These are phyloP conservation scores for Begonia loranthoides DNA, from an alignment of 306 rosid species.

Conservation along the genomic window DNA sequence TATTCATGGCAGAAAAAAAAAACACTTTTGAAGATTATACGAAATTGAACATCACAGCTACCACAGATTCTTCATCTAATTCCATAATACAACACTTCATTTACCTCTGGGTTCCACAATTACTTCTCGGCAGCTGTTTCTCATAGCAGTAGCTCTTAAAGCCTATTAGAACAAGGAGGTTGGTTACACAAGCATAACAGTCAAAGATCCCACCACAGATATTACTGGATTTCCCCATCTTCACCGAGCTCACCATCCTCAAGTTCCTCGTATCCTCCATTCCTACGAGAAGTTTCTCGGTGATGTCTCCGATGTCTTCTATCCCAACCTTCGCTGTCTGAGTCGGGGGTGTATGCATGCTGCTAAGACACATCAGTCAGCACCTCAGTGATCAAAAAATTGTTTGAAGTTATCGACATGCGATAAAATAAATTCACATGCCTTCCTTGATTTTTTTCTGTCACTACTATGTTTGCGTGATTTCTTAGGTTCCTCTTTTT, in stretches of 20 bases:
- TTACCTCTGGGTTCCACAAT: too few relatives aligned
- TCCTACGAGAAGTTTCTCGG: constrained; percentile 57
- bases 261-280: constrained; percentile 62
- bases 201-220: neutral
- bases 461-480: constrained; percentile 81
- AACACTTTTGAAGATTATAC: too few relatives aligned
- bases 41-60: too few relatives aligned
- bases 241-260: constrained; percentile 98
- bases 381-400: neutral
- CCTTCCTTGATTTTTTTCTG: constrained; percentile 86
- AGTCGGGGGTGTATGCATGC: constrained; percentile 91
- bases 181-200: too few relatives aligned
- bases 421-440: constrained; percentile 10
- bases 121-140: too few relatives aligned
- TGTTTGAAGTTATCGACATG: neutral
- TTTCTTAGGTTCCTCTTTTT: constrained; percentile 85
- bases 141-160: too few relatives aligned
- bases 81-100: too few relatives aligned
- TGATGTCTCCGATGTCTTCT: constrained; percentile 89
- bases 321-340: constrained; percentile 69
- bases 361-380: constrained; percentile 19
- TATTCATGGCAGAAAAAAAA: too few relatives aligned
- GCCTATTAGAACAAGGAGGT: too few relatives aligned
- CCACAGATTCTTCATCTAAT: too few relatives aligned
- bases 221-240: constrained; percentile 56